Evolutionary conservation across 2,329 filamentous ascomycete genomes (phyloP), one percentile per base, ranked within the genome.

Genomic region (Tolypocladium album): DNA sequence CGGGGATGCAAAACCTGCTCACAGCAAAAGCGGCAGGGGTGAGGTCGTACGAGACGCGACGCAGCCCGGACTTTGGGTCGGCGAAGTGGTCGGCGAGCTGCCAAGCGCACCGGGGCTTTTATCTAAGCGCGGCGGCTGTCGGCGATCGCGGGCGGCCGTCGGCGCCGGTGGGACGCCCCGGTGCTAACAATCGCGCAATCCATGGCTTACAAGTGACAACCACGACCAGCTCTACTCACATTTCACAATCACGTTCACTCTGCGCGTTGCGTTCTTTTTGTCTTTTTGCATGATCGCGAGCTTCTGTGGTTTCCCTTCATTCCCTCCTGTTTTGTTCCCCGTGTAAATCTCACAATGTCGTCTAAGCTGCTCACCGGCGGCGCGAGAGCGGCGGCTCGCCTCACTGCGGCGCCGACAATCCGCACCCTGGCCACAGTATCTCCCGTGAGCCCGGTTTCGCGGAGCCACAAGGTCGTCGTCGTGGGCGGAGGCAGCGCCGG

Each of bases 401-500:
- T 53, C 27, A 34, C 47, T 31, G 24, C 47, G 24, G 17, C 47
- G 8, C 47, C 47, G 7, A 12, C 17, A 3, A 53, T 53, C 27
- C 50, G 50, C 27, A 13, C 8, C 8, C 20, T 69, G 24, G 64
- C 68, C 5, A 68, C 66, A 17, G 61, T 58, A 43, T 63, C 66
- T 13, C 71, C 75, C 9, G 75, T 71, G 27, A 69, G 59, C 59
- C 67, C 73, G 45, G 66, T 70, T 20, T 67, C 60, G 17, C 57
- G 63, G n/a, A 67, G 58, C 64, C 87, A 89, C 76, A 85, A 81
- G 67, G 77, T 89, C 20, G 84, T 89, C 15, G 79, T 90, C 2
- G 76, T 90, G 36, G 87, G 87, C 57, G 86, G 82, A 58, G 88
- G 88, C 39, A 77, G 82, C 15, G 88, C 86, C 43, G 88, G 88